Base-by-base conservation (phyloP, 2,329 filamentous ascomycete species). In the Thelonectria blattea region DNA sequence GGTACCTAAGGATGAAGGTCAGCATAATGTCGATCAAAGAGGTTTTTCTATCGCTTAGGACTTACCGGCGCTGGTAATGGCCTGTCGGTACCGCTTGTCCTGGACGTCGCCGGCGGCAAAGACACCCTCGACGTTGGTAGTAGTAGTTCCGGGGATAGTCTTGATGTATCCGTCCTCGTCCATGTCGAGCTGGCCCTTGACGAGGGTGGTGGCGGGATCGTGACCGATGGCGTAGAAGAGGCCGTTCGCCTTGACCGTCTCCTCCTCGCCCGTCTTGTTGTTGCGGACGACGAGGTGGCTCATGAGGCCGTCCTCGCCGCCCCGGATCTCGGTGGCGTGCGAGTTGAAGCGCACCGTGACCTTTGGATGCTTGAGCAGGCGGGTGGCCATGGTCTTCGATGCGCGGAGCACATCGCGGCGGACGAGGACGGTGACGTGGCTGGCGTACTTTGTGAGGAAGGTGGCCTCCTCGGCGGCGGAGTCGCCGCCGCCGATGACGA, bases 211-310 rank as follows among this genome's bases (percentile, higher is more conserved):
- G 50, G 95, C 96, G 12, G 95, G 95, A 75, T 97, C 94, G 80
- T 99, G 95, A 22, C 95, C 95, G 54, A 99, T 90, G 72, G 96
- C 95, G 78, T 99, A 99, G 80, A 99, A 99, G 22, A 99, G 84
- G 27, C 95, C 95, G 77, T 91, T 96, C 52, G 94, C 94, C 68
- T 92, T 88, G 50, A 97, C 81, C n/a, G 89, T 89, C 83, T 96
- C 91, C 76, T 91, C 86, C 75, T 88, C 80, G 63, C 92, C 92
- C 20, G 88, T 91, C 71, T 83, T 80, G 61, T 87, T 88, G 79
- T 98, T 87, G 84, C 91, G 91, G 75, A 99, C 84, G 55, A 91
- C 87, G 68, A 99, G 81, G 73, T 93, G 89, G 75, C 88, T 92
- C 93, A 98, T 97, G 69, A 97, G 81, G 22, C 92, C 91, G 74